Conservation (phyloP, 441 rosid species). For the Populus tomentosa region DNA sequence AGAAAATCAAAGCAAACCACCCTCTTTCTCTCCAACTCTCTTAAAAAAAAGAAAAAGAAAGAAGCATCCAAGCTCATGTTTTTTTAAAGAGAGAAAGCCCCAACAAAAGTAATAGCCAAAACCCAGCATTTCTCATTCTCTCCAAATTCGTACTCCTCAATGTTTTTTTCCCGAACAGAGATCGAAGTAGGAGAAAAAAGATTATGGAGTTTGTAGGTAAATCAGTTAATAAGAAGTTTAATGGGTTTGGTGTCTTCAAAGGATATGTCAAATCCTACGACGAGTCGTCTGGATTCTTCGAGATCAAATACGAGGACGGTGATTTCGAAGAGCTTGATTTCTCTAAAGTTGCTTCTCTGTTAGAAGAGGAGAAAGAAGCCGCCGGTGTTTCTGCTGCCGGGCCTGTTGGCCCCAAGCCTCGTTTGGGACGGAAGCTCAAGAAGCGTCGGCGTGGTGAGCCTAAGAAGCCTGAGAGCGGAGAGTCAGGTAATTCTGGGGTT, state of each 20-base stretch:
- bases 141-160: not conserved
- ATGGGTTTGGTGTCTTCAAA: slow-evolving; percentile 39
- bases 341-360: slow-evolving; percentile 37
- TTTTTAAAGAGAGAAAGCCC: not conserved
- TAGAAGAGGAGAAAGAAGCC: slow-evolving; percentile 16
- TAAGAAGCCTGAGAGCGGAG: slow-evolving; percentile 14
- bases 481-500: not conserved
- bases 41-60: not conserved
- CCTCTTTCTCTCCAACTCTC: slow-evolving; percentile 14
- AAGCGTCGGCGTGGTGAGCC: slow-evolving; percentile 54
- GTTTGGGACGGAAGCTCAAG: slow-evolving; percentile 50
- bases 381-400: slow-evolving; percentile 8
- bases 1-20: not conserved
- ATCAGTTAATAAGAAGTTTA: slow-evolving; percentile 50
- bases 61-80: too few relatives aligned
- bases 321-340: slow-evolving; percentile 53
- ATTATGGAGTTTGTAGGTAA: slow-evolving; percentile 65
- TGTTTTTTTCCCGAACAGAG: slow-evolving; percentile 5
- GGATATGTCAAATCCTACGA: slow-evolving; percentile 61
- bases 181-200: slow-evolving; percentile 7
- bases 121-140: slow-evolving; percentile 5
- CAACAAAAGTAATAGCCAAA: not conserved
- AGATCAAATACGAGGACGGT: slow-evolving; percentile 67
- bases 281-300: slow-evolving; percentile 45
- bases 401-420: slow-evolving; percentile 27